Evolutionary conservation across 164 flowering plant species (phyloP), one percentile per base, ranked within the genome.

Genomic region (Brasenia schreberi): DNA sequence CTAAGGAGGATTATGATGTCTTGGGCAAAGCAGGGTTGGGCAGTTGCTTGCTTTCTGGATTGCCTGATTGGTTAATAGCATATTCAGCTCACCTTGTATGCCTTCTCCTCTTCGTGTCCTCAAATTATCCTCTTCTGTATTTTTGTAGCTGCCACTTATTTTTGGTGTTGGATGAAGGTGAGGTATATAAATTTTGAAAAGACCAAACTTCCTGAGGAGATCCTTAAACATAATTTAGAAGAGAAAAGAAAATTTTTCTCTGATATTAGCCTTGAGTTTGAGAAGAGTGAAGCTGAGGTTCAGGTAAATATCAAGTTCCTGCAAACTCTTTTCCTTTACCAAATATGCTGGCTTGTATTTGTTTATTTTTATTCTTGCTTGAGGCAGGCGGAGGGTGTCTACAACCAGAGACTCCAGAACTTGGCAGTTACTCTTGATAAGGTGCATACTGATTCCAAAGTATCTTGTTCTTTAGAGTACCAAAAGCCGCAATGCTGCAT

Each of bases 341-440:
- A 12, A 18, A 59, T 59, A 53, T 5, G 4, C 14, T 52, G 7
- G 69, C 19, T 1, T 45, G 18, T 33, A 18, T 23, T 27, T 49
- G 23, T 61, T 60, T 49, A 49, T 49, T 17, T 53, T 71, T 12
- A 53, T 66, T 63, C 65, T 63, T 72, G 18, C 6, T n/a, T 67
- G 75, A 42, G 64, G 33, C 83, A 92, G 96, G 99, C 99, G 61
- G 99, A 95, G 78, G 99, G 99, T 73, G 99, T 95, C 18, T 95
- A 86, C 81, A 90, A 87, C 76, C 98, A 92, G 77, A 84, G 99
- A 84, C 94, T 95, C 76, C 97, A 92, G 76, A 95, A 92, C 79
- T 77, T 95, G 84, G 97, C 97, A 68, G 81, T 95, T 66, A 92
- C 98, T 49, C 88, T 95, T 59, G 98, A 95, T 74, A 95, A 95